Base-by-base conservation (phyloP, 1,139 yeast genomes). In the Yamadazyma buinensis region DNA sequence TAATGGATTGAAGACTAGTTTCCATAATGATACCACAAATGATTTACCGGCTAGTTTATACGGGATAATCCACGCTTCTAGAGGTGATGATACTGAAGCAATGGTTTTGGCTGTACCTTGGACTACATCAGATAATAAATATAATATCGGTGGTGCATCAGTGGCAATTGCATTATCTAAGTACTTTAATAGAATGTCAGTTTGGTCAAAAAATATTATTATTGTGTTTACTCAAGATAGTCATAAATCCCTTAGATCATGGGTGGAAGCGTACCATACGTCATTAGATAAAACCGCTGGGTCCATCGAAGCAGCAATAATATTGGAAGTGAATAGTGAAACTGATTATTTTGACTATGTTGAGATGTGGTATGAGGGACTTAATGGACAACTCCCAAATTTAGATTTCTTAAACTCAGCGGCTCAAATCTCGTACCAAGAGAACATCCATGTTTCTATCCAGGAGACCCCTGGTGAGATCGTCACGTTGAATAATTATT, bases 71-170 rank as follows among this genome's bases (percentile, higher is more conserved):
- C 95, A 87, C 53, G 95, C 96, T 0, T 95, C 97, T 2, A 66
- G 96, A 44, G 97, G 97, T 17, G 97, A 92, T 50, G 95, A 92
- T 42, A 88, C 97, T 1, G 98, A 94, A 55, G 88, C 97, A 0
- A 84, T 94, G 78, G 95, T 90, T 3, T 58, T 94, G 30, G 84
- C 83, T 8, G 88, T 94, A 6, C 97, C 98, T 0, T 92, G 96
- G 94, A 58, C 52, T 32, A 74, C 77, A 6, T 55, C 70, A 1
- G 85, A 81, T 43, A 61, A 70, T 21, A 78, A 77, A 44, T 56
- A 48, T 57, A 92, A 92, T 56, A 72, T 77, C 41, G 95, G 96
- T 21, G 98, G 95, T 2, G 67, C 86, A 23, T 75, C 95, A 0
- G 56, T 90, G 26, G 75, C 82, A 1, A 58, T 85, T 13, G 80